Evolutionary conservation across 176 grass and related monocot genomes (phyloP).

Genomic region (Raddia guianensis): DNA sequence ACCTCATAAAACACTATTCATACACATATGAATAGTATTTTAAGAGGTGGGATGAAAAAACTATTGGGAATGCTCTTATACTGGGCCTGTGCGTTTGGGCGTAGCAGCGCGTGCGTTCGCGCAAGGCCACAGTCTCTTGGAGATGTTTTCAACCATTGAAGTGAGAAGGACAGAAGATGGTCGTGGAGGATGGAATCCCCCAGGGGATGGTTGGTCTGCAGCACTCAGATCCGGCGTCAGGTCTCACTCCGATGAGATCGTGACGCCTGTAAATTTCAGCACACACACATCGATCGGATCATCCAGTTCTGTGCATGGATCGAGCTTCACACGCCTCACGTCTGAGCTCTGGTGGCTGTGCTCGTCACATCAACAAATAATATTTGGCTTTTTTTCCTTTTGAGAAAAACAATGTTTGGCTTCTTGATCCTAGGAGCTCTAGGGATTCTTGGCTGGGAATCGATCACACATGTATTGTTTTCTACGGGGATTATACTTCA

Average conservation of each 20-base stretch:
- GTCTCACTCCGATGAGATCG: slow-evolving; percentile 30
- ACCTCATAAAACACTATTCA: too few relatives aligned
- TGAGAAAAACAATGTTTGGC: background rate
- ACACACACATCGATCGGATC: background rate
- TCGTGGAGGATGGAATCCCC: background rate
- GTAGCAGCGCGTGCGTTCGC: too few relatives aligned
- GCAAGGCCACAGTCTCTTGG: too few relatives aligned
- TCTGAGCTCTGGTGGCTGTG: background rate
- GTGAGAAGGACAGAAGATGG: too few relatives aligned
- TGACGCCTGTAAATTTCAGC: background rate
- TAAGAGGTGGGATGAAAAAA: too few relatives aligned
- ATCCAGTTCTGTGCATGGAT: background rate
- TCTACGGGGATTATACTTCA: background rate
- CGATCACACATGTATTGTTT: background rate
- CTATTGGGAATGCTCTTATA: too few relatives aligned
- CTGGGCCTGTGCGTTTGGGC: too few relatives aligned
- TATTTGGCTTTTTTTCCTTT: background rate
- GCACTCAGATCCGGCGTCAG: slow-evolving; percentile 15
- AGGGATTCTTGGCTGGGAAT: background rate
- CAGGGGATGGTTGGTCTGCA: slow-evolving; percentile 20
- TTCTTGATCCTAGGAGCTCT: background rate
- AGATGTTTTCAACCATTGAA: too few relatives aligned
- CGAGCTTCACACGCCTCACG: slow-evolving; percentile 24
- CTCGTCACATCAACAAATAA: background rate
- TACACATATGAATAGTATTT: too few relatives aligned